Evolutionary conservation across 257 asterid species (phyloP).

Genomic region (Solanum virginianum): DNA sequence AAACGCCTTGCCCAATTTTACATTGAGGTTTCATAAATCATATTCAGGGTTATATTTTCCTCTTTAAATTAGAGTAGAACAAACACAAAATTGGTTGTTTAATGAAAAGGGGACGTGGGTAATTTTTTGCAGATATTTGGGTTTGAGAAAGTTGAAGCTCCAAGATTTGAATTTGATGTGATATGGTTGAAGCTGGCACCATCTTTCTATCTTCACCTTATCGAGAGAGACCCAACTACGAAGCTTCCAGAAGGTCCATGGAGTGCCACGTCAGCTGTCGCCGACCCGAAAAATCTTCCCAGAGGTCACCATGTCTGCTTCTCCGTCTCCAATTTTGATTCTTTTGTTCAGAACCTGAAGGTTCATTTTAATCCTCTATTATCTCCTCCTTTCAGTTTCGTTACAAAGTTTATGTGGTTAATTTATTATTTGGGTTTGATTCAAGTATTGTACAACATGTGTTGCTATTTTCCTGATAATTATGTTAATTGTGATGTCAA

Average conservation of each 20-base stretch:
- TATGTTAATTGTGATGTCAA: neutral
- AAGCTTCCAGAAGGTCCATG: constrained; percentile 82
- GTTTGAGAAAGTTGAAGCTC: constrained; percentile 63
- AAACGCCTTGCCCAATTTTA: constrained; percentile 74
- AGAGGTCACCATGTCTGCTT: constrained; percentile 88
- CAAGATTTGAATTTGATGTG: constrained; percentile 52
- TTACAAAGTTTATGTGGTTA: neutral
- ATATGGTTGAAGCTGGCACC: constrained; percentile 77
- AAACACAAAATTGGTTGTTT: neutral
- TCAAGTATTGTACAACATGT: neutral
- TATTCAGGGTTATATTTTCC: neutral
- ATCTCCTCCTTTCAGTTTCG: neutral
- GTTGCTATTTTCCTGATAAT: neutral
- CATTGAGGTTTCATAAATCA: constrained; percentile 31
- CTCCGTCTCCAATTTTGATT: constrained; percentile 52
- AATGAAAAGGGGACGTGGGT: neutral
- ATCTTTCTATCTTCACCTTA: constrained; percentile 61
- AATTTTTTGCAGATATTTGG: constrained; percentile 43
- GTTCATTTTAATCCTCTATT: constrained; percentile 9
- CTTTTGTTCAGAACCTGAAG: constrained; percentile 52
- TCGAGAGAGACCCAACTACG: constrained; percentile 63
- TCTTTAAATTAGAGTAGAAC: neutral
- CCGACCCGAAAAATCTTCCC: constrained; percentile 47
- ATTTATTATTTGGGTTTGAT: neutral
- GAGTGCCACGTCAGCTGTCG: constrained; percentile 37